phyloP scores from a whole-genome alignment of 257 asterid species.

The Gynochthodes officinalis region DNA sequence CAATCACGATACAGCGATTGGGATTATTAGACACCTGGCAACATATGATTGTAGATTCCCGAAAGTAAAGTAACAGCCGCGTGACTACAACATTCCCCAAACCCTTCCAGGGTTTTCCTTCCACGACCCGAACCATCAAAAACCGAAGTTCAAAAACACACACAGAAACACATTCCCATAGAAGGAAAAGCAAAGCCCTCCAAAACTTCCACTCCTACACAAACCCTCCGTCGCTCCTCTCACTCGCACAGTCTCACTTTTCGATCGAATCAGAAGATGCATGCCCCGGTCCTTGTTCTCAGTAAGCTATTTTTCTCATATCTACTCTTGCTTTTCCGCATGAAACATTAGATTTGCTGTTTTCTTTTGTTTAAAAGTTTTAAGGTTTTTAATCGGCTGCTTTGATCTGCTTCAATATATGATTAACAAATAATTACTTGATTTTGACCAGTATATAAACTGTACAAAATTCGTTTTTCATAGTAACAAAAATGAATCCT shows the following conservation, averaged over 20 bases:
- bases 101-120: slow-evolving; percentile 23
- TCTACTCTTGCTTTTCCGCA: background rate
- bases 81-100: slow-evolving; percentile 3
- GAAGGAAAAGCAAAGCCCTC: slow-evolving; percentile 5
- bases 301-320: slow-evolving; percentile 35
- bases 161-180: too few relatives aligned
- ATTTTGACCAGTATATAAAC: background rate
- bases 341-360: background rate
- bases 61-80: background rate
- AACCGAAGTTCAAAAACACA: background rate
- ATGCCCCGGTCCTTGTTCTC: slow-evolving; percentile 72
- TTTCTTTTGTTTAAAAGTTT: background rate
- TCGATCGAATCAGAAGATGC: slow-evolving; percentile 40
- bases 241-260: background rate
- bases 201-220: background rate
- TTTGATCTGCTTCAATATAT: slow-evolving; percentile 1
- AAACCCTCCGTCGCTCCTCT: background rate
- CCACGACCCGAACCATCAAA: background rate
- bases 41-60: background rate
- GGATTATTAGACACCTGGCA: background rate
- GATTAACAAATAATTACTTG: background rate
- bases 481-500: background rate
- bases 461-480: background rate
- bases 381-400: background rate
- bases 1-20: too few relatives aligned